Conservation (phyloP, 768 basidiomycete species). For the Sarcomyxa edulis region DNA sequence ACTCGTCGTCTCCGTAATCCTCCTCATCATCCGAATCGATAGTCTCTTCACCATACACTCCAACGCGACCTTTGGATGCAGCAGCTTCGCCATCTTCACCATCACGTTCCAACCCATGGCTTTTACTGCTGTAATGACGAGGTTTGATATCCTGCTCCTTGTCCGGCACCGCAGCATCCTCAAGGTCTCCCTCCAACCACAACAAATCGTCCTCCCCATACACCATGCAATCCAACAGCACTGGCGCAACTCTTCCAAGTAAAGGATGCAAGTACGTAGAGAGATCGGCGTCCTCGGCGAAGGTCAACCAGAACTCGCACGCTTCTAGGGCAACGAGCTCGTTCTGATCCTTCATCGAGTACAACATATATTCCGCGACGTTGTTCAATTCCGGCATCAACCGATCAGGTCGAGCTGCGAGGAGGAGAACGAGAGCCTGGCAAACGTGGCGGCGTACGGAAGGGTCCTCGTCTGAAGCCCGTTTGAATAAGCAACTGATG, state of each 20-base stretch:
- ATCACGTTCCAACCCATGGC: slow-evolving; percentile 82
- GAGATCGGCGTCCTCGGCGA: slow-evolving; percentile 91
- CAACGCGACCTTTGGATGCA: slow-evolving; percentile 36
- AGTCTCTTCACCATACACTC: slow-evolving; percentile 79
- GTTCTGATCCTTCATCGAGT: slow-evolving; percentile 96
- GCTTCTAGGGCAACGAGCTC: slow-evolving; percentile 96
- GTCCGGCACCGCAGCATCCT: slow-evolving; percentile 87
- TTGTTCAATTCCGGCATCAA: slow-evolving; percentile 93
- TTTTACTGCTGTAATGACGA: slow-evolving; percentile 81
- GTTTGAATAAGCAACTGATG: slow-evolving; percentile 90
- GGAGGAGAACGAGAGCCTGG: slow-evolving; percentile 88
- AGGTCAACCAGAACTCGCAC: slow-evolving; percentile 99
- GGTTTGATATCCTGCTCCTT: slow-evolving; percentile 97
- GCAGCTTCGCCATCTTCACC: slow-evolving; percentile 24
- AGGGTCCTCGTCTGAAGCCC: slow-evolving; percentile 91
- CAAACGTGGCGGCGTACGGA: slow-evolving; percentile 94
- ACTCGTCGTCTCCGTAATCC: slow-evolving; percentile 84
- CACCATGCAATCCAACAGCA: slow-evolving; percentile 95
- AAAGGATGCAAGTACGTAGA: slow-evolving; percentile 80
- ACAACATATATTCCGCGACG: slow-evolving; percentile 98
- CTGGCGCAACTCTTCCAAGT: slow-evolving; percentile 87
- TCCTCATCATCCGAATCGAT: slow-evolving; percentile 83
- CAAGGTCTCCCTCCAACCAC: slow-evolving; percentile 88
- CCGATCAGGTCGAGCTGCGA: slow-evolving; percentile 91
- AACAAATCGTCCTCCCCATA: slow-evolving; percentile 96